Evolutionary conservation across 139 green algal genomes (phyloP).

Genomic region (Chlorella ohadii): DNA sequence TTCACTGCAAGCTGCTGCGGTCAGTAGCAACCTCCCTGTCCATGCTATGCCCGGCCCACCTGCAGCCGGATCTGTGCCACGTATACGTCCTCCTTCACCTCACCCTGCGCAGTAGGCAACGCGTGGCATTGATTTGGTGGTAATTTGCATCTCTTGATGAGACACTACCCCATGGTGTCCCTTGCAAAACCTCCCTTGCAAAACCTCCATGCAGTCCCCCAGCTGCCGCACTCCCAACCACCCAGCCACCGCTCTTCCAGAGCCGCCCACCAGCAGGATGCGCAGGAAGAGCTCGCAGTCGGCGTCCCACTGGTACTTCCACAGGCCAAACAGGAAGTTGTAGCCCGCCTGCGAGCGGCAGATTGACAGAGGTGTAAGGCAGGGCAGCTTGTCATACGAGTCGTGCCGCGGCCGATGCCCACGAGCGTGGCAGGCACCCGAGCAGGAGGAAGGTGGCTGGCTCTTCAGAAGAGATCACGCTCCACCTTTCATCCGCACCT

Average conservation of each 20-base stretch:
- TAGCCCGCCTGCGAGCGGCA: slow-evolving; percentile 58
- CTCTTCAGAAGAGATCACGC: too few species aligned
- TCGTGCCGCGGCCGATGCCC: too few species aligned
- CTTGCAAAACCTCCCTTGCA: too few species aligned
- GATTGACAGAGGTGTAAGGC: too few species aligned
- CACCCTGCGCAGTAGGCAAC: slow-evolving; percentile 8
- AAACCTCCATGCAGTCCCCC: background rate
- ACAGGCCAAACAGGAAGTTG: slow-evolving; percentile 67
- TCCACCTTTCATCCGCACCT: too few species aligned
- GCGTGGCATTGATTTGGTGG: background rate
- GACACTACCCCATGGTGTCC: too few species aligned
- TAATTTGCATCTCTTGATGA: too few species aligned
- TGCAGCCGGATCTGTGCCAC: slow-evolving; percentile 47
- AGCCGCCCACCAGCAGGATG: slow-evolving; percentile 47
- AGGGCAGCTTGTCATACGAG: too few species aligned
- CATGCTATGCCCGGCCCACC: background rate
- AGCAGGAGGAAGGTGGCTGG: too few species aligned
- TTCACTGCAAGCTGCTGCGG: too few species aligned
- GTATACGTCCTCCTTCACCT: slow-evolving; percentile 71
- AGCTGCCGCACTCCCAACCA: background rate
- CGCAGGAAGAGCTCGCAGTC: slow-evolving; percentile 77
- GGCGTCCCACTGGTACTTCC: slow-evolving; percentile 68
- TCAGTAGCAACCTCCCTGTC: too few species aligned
- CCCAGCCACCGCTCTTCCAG: background rate
- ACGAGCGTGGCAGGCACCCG: too few species aligned